Evolutionary conservation across 768 basidiomycete species (phyloP), one percentile per base, ranked within the genome.

Genomic region (Dendrothele bispora): DNA sequence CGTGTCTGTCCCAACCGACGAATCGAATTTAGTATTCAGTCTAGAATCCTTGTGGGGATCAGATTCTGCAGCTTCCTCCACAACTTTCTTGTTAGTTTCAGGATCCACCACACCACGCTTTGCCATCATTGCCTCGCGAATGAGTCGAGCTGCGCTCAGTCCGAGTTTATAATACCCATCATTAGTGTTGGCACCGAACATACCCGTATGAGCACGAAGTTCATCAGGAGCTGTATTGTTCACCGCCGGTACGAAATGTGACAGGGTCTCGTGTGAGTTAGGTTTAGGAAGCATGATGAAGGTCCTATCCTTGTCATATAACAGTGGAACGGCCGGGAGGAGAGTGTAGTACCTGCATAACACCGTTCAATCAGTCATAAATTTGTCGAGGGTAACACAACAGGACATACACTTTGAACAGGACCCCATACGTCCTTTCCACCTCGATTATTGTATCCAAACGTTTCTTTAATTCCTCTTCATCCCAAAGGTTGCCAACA

Each of bases 81-180:
- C 28, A 17, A 27, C 28, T 29, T 24, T 46, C 26, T 47, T 34
- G 3, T n/a, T 29, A 1, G 20, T 34, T 12, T 34, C 43, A 7
- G 30, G 18, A 17, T 38, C 36, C 7, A 39, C 21, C n/a, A 39
- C 51, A 10, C 61, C 64, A 39, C 68, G 61, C 36, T 56, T 52
- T 18, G 58, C 54, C 48, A 65, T 58, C 15, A 86, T 61, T 0
- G 82, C 82, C 46, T 84, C 79, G 45, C 82, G 73, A 49, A 91
- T 78, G 21, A 82, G 55, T 41, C 79, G 73, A 15, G 82, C 84
- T 1, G 81, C 78, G 37, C 77, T 69, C 29, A 95, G 68, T 1
- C 92, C 94, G 6, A 97, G 72, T 55, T 83, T 82, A 59, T 95
- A 95, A 66, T 92, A 97, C 17, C 92, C 92, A 55, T 95, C 92